Evolutionary conservation across 768 basidiomycete species (phyloP), one percentile per base, ranked within the genome.

Genomic region (Asterophora parasitica): DNA sequence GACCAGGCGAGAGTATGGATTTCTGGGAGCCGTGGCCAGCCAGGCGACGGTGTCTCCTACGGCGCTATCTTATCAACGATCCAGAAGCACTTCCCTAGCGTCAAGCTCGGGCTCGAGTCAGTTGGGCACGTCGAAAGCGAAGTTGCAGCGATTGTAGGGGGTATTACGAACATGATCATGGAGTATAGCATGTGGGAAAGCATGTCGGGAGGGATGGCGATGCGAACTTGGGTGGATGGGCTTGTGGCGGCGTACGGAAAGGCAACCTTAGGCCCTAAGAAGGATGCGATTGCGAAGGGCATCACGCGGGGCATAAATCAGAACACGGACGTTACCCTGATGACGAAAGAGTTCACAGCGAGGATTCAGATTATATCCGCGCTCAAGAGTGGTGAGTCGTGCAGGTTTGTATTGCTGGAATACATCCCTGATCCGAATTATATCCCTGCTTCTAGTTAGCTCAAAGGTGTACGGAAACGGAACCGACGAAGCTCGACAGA

Each of bases 111-210:
- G 40, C 58, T 78, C 41, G 76, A 78, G 50, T 63, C 67, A 43
- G 60, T 78, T 9, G 76, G 75, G 9, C 66, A 73, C 33, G 60
- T 63, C 13, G 78, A 79, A 28, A 60, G 61, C n/a, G 77, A 80
- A 56, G 69, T 71, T 36, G 72, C 75, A 9, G 58, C 73, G 41
- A 61, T 78, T 49, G 71, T 79, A 7, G 75, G 76, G 15, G 78
- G 77, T 9, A 61, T 77, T 35, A 77, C 78, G 48, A 76, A 78
- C 53, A 73, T 77, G 75, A 64, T 75, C 16, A 57, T 79, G 51
- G 76, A 77, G 59, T 70, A 77, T 64, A 78, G 76, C 59, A 73
- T 69, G 59, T 77, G 76, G 76, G 75, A 78, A 46, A 72, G 72
- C 7, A 76, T 78, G 75, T 72, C 77, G 3, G 74, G 75, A 5